A percentile compares a stretch with the other conserved stretches of the same genome.
phyloP scores from a whole-genome alignment of 352 stramenopile species.

The Elongisporangium undulatum region DNA sequence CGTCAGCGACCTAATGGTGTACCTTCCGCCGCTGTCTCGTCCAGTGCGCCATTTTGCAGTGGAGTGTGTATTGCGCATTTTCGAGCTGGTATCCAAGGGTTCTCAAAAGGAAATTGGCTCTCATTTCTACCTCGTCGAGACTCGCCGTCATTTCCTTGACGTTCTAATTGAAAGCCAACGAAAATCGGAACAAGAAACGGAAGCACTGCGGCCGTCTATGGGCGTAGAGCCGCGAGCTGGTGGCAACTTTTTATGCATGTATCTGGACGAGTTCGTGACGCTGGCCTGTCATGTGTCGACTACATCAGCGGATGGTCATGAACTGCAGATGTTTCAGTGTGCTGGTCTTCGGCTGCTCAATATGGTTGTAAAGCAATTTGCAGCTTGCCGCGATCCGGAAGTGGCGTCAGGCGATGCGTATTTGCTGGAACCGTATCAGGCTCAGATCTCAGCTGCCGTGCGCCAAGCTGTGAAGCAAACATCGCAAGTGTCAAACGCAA shows the following conservation, averaged over 20 bases:
- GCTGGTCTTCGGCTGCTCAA: conserved; percentile 63
- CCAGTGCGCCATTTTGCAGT: conserved; percentile 77
- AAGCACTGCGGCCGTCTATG: not conserved
- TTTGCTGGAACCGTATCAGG: conserved; percentile 78
- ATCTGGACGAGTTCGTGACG: conserved; percentile 85
- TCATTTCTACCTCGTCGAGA: conserved; percentile 69
- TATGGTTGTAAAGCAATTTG: conserved; percentile 59
- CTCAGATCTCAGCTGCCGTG: conserved; percentile 75
- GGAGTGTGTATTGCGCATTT: conserved; percentile 69
- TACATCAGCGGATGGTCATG: conserved; percentile 57
- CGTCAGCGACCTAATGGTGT: conserved; percentile 50
- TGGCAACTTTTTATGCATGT: conserved; percentile 82
- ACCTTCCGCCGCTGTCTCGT: conserved; percentile 64
- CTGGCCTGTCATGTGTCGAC: conserved; percentile 76
- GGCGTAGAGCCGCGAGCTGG: conserved; percentile 6
- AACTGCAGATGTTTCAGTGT: conserved; percentile 78
- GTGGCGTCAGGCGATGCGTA: conserved; percentile 44
- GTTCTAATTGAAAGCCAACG: conserved; percentile 8
- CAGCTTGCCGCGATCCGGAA: conserved; percentile 56
- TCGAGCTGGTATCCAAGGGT: conserved; percentile 47
- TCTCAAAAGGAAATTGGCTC: conserved; percentile 18
- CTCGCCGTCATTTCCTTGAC: conserved; percentile 43
- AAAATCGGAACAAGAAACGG: not conserved
- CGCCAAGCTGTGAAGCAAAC: conserved; percentile 57
- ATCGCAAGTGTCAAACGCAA: not conserved